A percentile compares a stretch with the other conserved stretches of the same genome.
These are phyloP conservation scores for Lentinula boryana DNA, from an alignment of 768 basidiomycete species.

Conservation along the genomic window DNA sequence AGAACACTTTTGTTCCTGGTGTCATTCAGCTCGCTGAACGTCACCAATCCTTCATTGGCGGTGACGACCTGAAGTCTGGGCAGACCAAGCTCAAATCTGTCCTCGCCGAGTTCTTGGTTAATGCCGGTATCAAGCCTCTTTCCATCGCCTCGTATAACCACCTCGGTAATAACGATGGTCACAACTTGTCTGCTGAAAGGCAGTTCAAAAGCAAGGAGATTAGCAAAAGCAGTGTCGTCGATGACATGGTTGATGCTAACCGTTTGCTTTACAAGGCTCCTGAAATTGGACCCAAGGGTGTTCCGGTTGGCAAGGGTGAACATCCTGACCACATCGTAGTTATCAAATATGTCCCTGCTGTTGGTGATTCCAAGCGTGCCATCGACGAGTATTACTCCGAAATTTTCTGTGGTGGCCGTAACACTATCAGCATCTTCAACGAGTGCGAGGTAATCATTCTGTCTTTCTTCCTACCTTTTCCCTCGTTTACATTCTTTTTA, in stretches of 20 bases:
- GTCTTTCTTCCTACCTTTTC: not conserved
- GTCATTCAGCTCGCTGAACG: constrained; percentile 90
- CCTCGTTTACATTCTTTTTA: constrained; percentile 19
- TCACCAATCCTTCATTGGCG: constrained; percentile 87
- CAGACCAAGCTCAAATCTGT: constrained; percentile 98
- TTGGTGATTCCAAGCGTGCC: constrained; percentile 97
- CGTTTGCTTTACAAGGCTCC: constrained; percentile 85
- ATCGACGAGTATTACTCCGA: constrained; percentile 99
- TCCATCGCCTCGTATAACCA: constrained; percentile 99
- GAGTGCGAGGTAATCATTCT: constrained; percentile 74
- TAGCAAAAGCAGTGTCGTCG: constrained; percentile 93
- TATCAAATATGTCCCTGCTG: constrained; percentile 95
- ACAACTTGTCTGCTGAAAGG: constrained; percentile 81
- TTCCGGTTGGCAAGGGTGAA: constrained; percentile 70
- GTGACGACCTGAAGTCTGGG: constrained; percentile 96
- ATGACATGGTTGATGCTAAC: constrained; percentile 97
- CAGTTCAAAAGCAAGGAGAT: constrained; percentile 99
- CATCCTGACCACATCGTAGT: constrained; percentile 97
- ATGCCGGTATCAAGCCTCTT: constrained; percentile 96
- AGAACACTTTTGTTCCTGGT: constrained; percentile 98
- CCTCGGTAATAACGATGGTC: constrained; percentile 96
- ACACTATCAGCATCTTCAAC: constrained; percentile 96
- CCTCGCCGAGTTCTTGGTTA: constrained; percentile 96
- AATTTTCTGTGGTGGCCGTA: constrained; percentile 93
- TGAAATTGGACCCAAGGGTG: constrained; percentile 42